Base-by-base conservation (phyloP, 495 filamentous ascomycete genomes). In the Penicillium psychrofluorescens region DNA sequence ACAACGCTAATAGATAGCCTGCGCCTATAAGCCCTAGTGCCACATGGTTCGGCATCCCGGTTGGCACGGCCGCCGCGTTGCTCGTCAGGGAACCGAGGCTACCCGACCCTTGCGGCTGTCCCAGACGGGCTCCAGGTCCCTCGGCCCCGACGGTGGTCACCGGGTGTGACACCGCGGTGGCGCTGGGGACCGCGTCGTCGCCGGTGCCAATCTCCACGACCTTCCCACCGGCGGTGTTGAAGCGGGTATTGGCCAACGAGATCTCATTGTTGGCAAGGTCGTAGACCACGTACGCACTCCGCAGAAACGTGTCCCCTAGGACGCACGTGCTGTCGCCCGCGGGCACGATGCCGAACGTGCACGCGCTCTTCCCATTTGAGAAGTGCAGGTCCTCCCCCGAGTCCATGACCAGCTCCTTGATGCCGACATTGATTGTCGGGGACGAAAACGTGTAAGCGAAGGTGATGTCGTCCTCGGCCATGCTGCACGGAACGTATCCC, bases 271-370 rank as follows among this genome's bases (percentile, higher is more conserved):
- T 95, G 11, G 72, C 75, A 11, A 96, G 68, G 54, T 96, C 90
- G 55, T 90, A 96, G 0, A 98, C 91, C 27, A 95, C 81, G 55
- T 96, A 98, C 0, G 90, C 89, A 30, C 82, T 86, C 43, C 92
- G 78, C 11, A 98, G 72, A 68, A 96, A 98, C 0, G 91, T 96
- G 59, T 98, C 91, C 10, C 91, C 91, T 29, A 98, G 67, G 5
- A 95, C 83, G 32, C 75, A 68, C 4, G 78, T 81, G 36, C 76
- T 78, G n/a, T 65, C 54, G 1, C 79, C 83, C 6, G 86, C 79
- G 10, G 86, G 83, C 7, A 75, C 73, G 59, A 96, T 84, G 37
- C 89, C 88, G 51, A 90, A 89, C 16, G 84, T 66, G 51, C 86
- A 90, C 29, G 81, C 74, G 0, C 66, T 51, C 10, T 68, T 68